These are phyloP conservation scores for Flammula alnicola DNA, from an alignment of 1,284 basidiomycete species.

Conservation along the genomic window DNA sequence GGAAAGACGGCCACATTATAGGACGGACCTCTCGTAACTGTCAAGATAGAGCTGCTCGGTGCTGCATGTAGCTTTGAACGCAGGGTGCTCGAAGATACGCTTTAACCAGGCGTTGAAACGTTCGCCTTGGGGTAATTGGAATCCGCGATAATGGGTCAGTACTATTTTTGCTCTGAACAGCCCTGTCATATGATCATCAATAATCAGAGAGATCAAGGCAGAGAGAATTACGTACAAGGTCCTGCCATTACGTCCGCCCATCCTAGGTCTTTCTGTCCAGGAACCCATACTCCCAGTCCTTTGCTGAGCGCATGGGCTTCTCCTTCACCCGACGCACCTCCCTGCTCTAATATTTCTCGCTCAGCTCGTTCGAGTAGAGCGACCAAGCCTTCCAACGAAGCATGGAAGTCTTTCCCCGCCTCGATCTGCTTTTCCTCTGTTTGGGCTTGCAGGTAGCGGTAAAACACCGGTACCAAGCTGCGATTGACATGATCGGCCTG, in stretches of 20 bases:
- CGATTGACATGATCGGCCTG: slow-evolving; percentile 73
- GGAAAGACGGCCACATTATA: not conserved
- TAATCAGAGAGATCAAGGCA: no score
- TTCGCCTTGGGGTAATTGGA: slow-evolving; percentile 53
- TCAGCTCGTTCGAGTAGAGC: slow-evolving; percentile 63
- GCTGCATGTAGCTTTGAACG: slow-evolving; percentile 73
- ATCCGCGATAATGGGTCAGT: slow-evolving; percentile 71
- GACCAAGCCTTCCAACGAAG: slow-evolving; percentile 59
- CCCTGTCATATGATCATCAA: slow-evolving; percentile 45
- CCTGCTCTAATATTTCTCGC: slow-evolving; percentile 44
- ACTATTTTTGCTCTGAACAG: slow-evolving; percentile 69
- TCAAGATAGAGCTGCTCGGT: slow-evolving; percentile 76
- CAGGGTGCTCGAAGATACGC: slow-evolving; percentile 62
- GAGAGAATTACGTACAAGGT: slow-evolving; percentile 67
- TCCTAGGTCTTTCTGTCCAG: slow-evolving; percentile 56
- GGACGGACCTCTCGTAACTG: slow-evolving; percentile 69
- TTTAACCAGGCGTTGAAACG: slow-evolving; percentile 59
- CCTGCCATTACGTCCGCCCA: slow-evolving; percentile 73
- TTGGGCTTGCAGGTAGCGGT: slow-evolving; percentile 80
- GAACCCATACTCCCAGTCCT: slow-evolving; percentile 59
- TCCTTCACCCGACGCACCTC: slow-evolving; percentile 40
- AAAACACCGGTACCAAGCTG: slow-evolving; percentile 74
- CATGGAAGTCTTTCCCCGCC: slow-evolving; percentile 59
- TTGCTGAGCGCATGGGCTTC: slow-evolving; percentile 35
- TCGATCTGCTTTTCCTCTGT: slow-evolving; percentile 59